Base-by-base conservation (phyloP, 768 basidiomycete species). In the Boletus fagicola region DNA sequence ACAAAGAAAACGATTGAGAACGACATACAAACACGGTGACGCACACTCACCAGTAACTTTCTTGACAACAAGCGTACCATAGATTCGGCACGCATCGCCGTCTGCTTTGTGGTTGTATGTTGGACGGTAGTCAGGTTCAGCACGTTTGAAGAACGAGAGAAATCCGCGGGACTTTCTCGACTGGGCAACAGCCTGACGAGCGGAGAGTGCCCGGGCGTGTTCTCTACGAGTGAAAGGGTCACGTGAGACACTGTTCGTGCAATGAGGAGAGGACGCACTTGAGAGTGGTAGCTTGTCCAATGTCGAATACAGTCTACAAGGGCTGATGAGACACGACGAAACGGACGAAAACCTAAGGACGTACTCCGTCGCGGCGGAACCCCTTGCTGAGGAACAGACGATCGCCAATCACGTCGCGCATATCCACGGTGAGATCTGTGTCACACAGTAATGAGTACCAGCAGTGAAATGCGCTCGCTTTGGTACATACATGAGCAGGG, bases 371-470 rank as follows among this genome's bases (percentile, higher is more conserved):
- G 53, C 93, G 84, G 55, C 79, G 84, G 67, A 98, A 84, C 26
- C 84, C 85, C 58, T 83, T 79, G 65, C 84, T 94, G 57, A 98
- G 80, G 69, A 87, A 90, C 33, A 99, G 67, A 42, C 96, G 79
- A 70, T 99, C 96, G 3, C 96, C 96, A n/a, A 97, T 81, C 0
- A 90, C 90, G 70, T 99, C 96, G 56, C 94, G 79, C 59, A 99
- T 70, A 69, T 98, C 96, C 26, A 98, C 88, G 49, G 84, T 87
- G 50, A 98, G 76, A 68, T 80, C 95, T 98, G 61, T 30, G 59
- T 30, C 4, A 11, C 12, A 33, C 35, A 22, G 16, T 10, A 39
- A 49, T 54, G 50, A 67, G 53, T 24, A 26, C 7, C 5, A 24
- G 15, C 24, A 33, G 12, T 0, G 1, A 28, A 30, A 6, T 11